phyloP scores from a whole-genome alignment of 148 eudicot species.

The Linanthus parryae region DNA sequence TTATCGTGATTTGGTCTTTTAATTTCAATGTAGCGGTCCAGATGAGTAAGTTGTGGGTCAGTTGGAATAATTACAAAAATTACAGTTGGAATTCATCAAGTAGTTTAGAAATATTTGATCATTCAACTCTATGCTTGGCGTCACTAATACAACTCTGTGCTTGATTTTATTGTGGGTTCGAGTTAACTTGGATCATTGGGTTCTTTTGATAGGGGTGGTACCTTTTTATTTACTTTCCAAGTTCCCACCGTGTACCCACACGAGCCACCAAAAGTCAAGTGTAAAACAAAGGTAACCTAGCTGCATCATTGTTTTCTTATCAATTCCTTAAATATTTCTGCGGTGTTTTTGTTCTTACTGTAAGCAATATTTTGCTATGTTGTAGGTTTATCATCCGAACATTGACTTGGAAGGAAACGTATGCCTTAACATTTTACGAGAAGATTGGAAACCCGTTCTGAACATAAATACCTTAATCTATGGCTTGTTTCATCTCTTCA shows the following conservation, averaged over 20 bases:
- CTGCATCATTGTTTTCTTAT: background rate
- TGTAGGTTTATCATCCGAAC: constrained; percentile 86
- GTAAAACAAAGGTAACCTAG: constrained; percentile 52
- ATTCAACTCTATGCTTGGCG: too few relatives aligned
- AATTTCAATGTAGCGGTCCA: too few relatives aligned
- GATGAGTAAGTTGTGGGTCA: too few relatives aligned
- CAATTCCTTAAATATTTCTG: background rate
- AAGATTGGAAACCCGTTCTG: constrained; percentile 94
- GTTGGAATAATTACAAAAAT: too few relatives aligned
- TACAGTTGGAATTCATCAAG: too few relatives aligned
- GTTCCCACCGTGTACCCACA: constrained; percentile 66
- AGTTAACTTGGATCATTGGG: background rate
- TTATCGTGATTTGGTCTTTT: too few relatives aligned
- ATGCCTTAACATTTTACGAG: constrained; percentile 87
- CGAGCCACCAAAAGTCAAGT: constrained; percentile 74
- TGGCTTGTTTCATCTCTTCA: constrained; percentile 81
- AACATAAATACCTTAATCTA: constrained; percentile 79
- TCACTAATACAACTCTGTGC: too few relatives aligned
- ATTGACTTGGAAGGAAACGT: constrained; percentile 94
- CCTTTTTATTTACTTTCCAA: constrained; percentile 44
- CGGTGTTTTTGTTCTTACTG: background rate
- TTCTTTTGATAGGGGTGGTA: constrained; percentile 44
- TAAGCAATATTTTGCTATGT: background rate
- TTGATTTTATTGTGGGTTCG: too few relatives aligned
- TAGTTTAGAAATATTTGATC: too few relatives aligned